These are phyloP conservation scores for Aspergillus sp. DNA, from an alignment of 2,329 filamentous ascomycete genomes.

Conservation along the genomic window DNA sequence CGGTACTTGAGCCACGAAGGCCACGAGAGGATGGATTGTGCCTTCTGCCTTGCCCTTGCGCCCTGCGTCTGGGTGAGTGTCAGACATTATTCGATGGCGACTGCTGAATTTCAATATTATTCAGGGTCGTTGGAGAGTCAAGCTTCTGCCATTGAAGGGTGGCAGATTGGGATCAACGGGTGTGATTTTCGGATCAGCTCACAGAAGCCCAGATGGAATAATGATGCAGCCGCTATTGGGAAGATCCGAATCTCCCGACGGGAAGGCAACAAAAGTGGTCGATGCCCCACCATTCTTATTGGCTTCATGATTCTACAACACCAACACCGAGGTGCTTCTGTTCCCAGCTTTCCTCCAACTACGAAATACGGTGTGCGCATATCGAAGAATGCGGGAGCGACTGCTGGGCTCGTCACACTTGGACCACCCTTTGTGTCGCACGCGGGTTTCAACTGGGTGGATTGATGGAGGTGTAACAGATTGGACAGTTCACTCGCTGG, in stretches of 20 bases:
- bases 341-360: no score
- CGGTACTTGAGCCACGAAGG: no score
- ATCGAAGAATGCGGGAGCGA: neutral
- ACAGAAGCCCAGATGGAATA: neutral
- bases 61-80: neutral
- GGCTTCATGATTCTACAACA: no score
- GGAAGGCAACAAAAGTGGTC: neutral
- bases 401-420: neutral
- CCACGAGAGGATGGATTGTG: neutral
- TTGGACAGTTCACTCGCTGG: neutral
- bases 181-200: slow-evolving; percentile 2
- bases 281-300: neutral
- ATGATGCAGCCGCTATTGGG: neutral
- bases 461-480: neutral
- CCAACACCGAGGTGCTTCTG: no score
- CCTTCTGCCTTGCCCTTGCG: no score
- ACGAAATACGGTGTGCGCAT: no score
- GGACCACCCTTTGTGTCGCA: neutral
- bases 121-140: neutral
- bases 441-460: neutral
- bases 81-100: no score
- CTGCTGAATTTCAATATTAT: no score
- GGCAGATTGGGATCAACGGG: slow-evolving; percentile 4
- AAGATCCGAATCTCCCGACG: neutral
- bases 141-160: slow-evolving; percentile 1